Percentiles rank a stretch among this genome's conserved stretches.
Conservation (phyloP, 306 rosid genomes). For the Lotus japonicus region DNA sequence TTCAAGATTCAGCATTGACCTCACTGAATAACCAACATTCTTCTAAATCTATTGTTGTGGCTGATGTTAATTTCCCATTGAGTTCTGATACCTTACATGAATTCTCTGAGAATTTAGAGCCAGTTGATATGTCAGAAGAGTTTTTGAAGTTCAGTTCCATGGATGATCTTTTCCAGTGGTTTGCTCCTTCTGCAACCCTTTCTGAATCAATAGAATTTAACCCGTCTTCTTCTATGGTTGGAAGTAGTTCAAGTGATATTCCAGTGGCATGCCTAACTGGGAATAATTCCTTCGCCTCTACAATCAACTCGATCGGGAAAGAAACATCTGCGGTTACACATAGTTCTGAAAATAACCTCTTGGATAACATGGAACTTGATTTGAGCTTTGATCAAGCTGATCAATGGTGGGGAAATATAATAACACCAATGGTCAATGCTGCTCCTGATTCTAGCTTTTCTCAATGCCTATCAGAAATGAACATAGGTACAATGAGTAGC, state of each 20-base stretch:
- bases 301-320: slow-evolving; percentile 24
- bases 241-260: slow-evolving; percentile 16
- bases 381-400: slow-evolving; percentile 23
- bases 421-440: slow-evolving; percentile 30
- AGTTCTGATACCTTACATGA: slow-evolving; percentile 19
- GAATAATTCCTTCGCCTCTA: slow-evolving; percentile 15
- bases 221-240: slow-evolving; percentile 30
- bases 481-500: slow-evolving; percentile 23
- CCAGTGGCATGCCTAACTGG: slow-evolving; percentile 20
- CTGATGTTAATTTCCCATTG: slow-evolving; percentile 18
- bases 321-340: slow-evolving; percentile 22
- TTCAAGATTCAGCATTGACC: slow-evolving; percentile 20
- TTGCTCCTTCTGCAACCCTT: slow-evolving; percentile 37
- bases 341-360: slow-evolving; percentile 22
- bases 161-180: slow-evolving; percentile 67
- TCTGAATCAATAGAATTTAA: slow-evolving; percentile 35
- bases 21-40: slow-evolving; percentile 19
- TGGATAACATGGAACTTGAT: slow-evolving; percentile 33
- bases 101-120: slow-evolving; percentile 29
- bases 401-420: slow-evolving; percentile 38
- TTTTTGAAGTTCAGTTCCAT: slow-evolving; percentile 30
- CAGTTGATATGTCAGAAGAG: slow-evolving; percentile 30
- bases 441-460: slow-evolving; percentile 24
- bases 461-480: slow-evolving; percentile 39
- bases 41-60: slow-evolving; percentile 14